Conservation (phyloP, 2,329 filamentous ascomycete species). For the Westerdykella sp. region DNA sequence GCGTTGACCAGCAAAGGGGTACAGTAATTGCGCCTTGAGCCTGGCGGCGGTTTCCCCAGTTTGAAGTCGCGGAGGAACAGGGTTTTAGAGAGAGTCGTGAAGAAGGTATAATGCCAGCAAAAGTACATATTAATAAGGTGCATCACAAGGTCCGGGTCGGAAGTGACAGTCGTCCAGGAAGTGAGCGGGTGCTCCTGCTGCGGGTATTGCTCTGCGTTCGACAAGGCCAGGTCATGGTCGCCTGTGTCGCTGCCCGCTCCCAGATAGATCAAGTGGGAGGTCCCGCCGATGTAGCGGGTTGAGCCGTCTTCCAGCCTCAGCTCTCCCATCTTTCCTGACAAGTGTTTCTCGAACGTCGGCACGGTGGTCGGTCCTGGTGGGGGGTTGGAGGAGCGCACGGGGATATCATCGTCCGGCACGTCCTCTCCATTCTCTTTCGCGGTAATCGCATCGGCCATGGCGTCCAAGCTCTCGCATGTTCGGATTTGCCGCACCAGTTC, state of each 20-base stretch:
- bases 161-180: constrained; percentile 83
- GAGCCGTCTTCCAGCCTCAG: constrained; percentile 80
- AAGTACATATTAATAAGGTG: constrained; percentile 98
- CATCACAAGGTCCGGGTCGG: constrained; percentile 68
- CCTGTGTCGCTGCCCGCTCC: constrained; percentile 28
- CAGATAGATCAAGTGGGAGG: constrained; percentile 84
- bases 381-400: constrained; percentile 19
- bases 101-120: constrained; percentile 95
- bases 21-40: constrained; percentile 59
- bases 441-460: constrained; percentile 55
- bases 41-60: constrained; percentile 56
- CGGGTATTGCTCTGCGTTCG: constrained; percentile 43
- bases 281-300: constrained; percentile 87
- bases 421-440: constrained; percentile 47
- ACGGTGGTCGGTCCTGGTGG: constrained; percentile 33
- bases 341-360: constrained; percentile 62
- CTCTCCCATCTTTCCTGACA: constrained; percentile 91
- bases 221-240: constrained; percentile 27
- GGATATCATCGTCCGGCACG: constrained; percentile 41
- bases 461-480: constrained; percentile 69
- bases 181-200: constrained; percentile 63
- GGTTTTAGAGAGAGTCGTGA: constrained; percentile 79
- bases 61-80: constrained; percentile 84
- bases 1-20: constrained; percentile 86
- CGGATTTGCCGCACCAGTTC: constrained; percentile 80